Evolutionary conservation across 306 rosid species (phyloP).

Genomic region (Prunus padus): DNA sequence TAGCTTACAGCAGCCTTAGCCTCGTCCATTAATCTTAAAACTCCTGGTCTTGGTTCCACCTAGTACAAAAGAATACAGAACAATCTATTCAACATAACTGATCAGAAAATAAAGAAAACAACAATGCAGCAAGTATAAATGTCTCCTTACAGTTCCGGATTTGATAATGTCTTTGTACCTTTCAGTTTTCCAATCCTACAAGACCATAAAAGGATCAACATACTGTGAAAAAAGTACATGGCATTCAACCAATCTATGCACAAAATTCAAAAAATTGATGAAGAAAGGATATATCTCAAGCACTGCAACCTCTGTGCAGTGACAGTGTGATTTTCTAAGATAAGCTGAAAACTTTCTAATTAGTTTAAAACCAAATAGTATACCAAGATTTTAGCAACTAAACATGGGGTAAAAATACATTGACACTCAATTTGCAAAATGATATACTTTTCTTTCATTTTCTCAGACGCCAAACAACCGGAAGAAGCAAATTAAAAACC

Average conservation of each 20-base stretch:
- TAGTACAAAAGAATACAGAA: conserved; percentile 26
- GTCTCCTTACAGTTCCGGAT: conserved; percentile 84
- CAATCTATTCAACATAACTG: conserved; percentile 13
- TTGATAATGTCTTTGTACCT: conserved; percentile 92
- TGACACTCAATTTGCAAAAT: neutral
- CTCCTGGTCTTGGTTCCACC: conserved; percentile 97
- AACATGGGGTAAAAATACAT: neutral
- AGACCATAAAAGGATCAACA: conserved; percentile 27
- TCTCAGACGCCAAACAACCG: conserved; percentile 14
- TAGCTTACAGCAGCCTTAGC: conserved; percentile 84
- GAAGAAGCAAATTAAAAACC: conserved; percentile 33
- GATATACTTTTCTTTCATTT: neutral
- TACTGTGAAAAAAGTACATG: neutral
- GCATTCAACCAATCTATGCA: neutral
- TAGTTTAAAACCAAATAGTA: neutral
- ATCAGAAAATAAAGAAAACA: neutral
- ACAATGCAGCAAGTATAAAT: conserved; percentile 19
- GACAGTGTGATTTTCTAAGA: neutral
- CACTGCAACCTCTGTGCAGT: neutral
- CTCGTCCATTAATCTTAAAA: conserved; percentile 90
- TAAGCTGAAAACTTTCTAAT: neutral
- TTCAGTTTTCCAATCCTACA: conserved; percentile 96
- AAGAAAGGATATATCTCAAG: neutral
- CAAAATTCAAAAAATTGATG: neutral
- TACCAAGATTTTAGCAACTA: neutral